phyloP scores from a whole-genome alignment of 2,329 filamentous ascomycete genomes.

The Diplocarpon mali region DNA sequence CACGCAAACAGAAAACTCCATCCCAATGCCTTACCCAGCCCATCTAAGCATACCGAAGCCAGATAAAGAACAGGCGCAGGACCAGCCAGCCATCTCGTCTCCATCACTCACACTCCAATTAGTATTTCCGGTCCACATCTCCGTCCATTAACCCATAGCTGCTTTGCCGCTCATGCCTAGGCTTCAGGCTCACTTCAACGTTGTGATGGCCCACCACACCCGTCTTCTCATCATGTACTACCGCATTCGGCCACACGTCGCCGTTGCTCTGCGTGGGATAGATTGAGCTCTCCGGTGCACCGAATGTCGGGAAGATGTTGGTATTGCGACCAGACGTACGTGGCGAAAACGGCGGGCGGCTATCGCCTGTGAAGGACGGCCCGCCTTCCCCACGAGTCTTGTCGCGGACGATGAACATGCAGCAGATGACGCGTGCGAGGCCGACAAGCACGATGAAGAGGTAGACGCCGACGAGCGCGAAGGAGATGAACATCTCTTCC shows the following conservation, averaged over 20 bases:
- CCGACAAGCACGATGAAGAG: slow-evolving; percentile 67
- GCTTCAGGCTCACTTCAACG: slow-evolving; percentile 15
- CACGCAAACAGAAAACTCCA: too few relatives aligned
- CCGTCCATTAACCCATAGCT: slow-evolving; percentile 19
- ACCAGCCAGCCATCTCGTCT: too few relatives aligned
- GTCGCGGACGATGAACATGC: slow-evolving; percentile 44
- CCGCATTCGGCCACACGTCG: slow-evolving; percentile 5
- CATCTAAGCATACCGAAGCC: too few relatives aligned
- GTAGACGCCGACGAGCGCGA: slow-evolving; percentile 64
- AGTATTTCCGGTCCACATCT: slow-evolving; percentile 10
- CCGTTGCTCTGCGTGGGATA: slow-evolving; percentile 6
- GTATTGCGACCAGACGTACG: slow-evolving; percentile 7
- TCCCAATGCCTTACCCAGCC: too few relatives aligned
- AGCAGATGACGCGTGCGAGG: slow-evolving; percentile 51
- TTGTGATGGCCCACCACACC: slow-evolving; percentile 12
- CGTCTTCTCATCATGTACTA: slow-evolving; percentile 15
- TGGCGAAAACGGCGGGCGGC: slow-evolving; percentile 8
- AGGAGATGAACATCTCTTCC: slow-evolving; percentile 71
- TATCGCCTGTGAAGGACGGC: slow-evolving; percentile 21
- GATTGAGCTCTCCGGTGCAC: slow-evolving; percentile 13
- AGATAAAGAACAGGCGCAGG: too few relatives aligned
- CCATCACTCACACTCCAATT: not conserved
- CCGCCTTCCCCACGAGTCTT: slow-evolving; percentile 52
- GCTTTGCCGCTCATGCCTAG: slow-evolving; percentile 17
- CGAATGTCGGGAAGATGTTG: slow-evolving; percentile 17